These are phyloP conservation scores for Rhodotorula babjevae DNA, from an alignment of 768 basidiomycete genomes.

Conservation along the genomic window DNA sequence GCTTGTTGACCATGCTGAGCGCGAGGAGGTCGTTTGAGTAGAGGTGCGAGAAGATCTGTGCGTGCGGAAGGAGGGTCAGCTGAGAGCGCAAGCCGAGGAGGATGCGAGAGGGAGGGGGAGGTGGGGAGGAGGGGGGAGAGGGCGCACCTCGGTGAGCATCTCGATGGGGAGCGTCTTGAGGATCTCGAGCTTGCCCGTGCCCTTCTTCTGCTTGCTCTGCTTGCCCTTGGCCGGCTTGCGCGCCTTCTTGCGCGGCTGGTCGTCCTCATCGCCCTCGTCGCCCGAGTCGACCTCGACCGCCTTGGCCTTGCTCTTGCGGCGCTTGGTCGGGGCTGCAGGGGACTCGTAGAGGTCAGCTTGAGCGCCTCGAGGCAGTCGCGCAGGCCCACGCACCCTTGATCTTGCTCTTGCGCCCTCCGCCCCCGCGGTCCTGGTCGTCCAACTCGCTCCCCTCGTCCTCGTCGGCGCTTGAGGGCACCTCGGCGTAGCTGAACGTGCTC, in stretches of 20 bases:
- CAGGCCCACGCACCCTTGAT: neutral
- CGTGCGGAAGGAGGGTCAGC: neutral
- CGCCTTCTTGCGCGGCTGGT: neutral
- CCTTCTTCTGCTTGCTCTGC: neutral
- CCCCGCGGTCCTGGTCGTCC: neutral
- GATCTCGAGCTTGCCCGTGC: neutral
- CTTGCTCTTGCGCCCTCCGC: neutral
- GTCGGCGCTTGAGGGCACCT: neutral
- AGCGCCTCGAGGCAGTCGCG: neutral
- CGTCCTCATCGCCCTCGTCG: neutral
- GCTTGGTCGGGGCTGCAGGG: neutral
- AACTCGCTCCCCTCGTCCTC: neutral
- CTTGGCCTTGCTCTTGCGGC: neutral
- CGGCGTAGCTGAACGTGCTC: neutral
- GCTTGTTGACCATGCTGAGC: slow-evolving; percentile 1
- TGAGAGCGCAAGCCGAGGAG: too few species aligned
- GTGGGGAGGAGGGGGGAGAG: neutral
- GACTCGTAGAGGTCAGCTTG: neutral
- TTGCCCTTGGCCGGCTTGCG: neutral
- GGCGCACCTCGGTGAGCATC: neutral
- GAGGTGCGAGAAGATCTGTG: slow-evolving; percentile 33
- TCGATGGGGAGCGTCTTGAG: neutral
- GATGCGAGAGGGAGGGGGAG: too few species aligned
- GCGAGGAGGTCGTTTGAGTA: slow-evolving; percentile 40
- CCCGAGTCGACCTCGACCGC: neutral